Base-by-base conservation (phyloP, 192 early-diverging fungal genomes). In the Podila epicladia region DNA sequence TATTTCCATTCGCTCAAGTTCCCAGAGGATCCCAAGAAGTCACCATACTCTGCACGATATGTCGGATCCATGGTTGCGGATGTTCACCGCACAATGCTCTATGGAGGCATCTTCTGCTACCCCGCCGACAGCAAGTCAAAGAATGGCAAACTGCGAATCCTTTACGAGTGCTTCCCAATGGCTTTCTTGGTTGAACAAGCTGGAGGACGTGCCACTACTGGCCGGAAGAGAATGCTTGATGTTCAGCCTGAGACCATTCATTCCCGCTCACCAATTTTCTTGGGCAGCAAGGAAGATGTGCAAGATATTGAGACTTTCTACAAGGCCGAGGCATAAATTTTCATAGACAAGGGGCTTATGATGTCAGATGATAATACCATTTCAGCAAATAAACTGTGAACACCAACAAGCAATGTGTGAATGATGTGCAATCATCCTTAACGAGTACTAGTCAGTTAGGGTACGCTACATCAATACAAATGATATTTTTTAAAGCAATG, bases 111-210 rank as follows among this genome's bases (percentile, higher is more conserved):
- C 64, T 97, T 96, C 87, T 88, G 94, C 69, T 96, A 97, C 82
- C 95, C 95, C 2, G 90, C 89, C 65, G 91, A 92, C 69, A 87
- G 84, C 82, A 93, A 89, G 84, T 94, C 93, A 60, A 91, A 89
- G 87, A 87, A 89, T 19, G 96, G 94, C 82, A 99, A 99, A 84
- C 93, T 99, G 69, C 90, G 98, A 71, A 90, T 99, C 57, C 87
- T 99, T 58, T 99, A 99, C 85, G 98, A 99, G 87, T 95, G 95
- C 82, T 99, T 97, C 89, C 98, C 97, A n/a, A 99, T 99, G 98
- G 92, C 96, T 0, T 94, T 92, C 68, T 83, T 99, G 55, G 86
- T 95, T 57, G 98, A 99, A 82, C 93, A 97, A 75, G 96, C 96
- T n/a, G 98, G 98, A 53, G 98, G 98, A 59, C 94, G 92, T 72